These are phyloP conservation scores for Aspergillus pseudonomiae DNA, from an alignment of 2,329 filamentous ascomycete species.

Conservation along the genomic window DNA sequence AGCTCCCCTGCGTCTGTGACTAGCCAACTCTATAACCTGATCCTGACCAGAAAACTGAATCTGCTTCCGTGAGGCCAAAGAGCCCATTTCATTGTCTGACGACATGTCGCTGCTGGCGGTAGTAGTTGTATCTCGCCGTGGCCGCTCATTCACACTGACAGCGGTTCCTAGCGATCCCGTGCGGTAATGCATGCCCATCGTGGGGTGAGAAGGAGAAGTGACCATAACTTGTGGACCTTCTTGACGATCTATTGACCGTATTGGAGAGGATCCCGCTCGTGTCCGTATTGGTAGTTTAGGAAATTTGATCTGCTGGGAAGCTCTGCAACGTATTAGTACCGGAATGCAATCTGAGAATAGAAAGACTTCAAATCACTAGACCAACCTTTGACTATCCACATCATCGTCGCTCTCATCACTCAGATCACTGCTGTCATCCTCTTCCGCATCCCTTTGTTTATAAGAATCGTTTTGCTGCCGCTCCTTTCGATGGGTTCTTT, in stretches of 20 bases:
- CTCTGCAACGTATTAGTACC: conserved; percentile 48
- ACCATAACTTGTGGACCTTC: conserved; percentile 55
- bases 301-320: conserved; percentile 91
- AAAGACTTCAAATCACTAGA: neutral
- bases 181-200: conserved; percentile 50
- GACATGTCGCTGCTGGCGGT: conserved; percentile 69
- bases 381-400: conserved; percentile 48
- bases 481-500: conserved; percentile 39
- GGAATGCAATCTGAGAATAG: neutral
- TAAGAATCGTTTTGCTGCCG: conserved; percentile 52
- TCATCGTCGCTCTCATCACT: conserved; percentile 70
- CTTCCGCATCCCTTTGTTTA: conserved; percentile 59
- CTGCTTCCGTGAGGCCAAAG: conserved; percentile 56
- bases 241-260: conserved; percentile 56
- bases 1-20: conserved; percentile 29
- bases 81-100: conserved; percentile 64
- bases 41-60: conserved; percentile 49
- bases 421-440: conserved; percentile 68
- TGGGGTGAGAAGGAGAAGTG: conserved; percentile 58
- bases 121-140: conserved; percentile 64
- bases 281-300: conserved; percentile 89
- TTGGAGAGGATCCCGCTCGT: conserved; percentile 85
- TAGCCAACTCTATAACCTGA: conserved; percentile 39
- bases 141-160: conserved; percentile 56
- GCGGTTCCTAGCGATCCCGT: conserved; percentile 61